Base-by-base conservation (phyloP, 148 eudicot species). In the Talinum fruticosum region DNA sequence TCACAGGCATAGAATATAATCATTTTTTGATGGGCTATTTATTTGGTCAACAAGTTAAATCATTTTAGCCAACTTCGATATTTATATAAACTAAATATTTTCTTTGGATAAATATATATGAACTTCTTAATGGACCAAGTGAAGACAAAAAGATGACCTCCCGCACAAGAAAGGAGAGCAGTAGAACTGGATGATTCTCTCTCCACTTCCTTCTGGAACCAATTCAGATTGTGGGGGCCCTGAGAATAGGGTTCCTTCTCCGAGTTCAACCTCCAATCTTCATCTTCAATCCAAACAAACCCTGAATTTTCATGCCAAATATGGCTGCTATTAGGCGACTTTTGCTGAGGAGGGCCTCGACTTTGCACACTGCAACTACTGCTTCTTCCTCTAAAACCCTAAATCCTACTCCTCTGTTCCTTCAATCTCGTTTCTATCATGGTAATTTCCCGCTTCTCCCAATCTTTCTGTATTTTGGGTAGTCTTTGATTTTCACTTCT, bases 331-430 rank as follows among this genome's bases (percentile, higher is more conserved):
- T 79, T 18, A 53, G 74, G 8, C 36, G 74, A 74, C 61, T 79
- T 49, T 77, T 87, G 14, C 81, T 78, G 24, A 79, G 83, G 35
- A 66, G 79, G 49, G 47, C 76, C 24, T 51, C 64, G 38, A 21
- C 62, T 64, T 78, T 71, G 81, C 84, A 80, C 57, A 75, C 19
- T 75, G 65, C 82, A 36, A 49, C 83, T 28, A 71, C 81, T 47
- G 51, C 76, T 74, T 44, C 78, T 73, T 65, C 80, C 75, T 51
- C 80, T 79, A 81, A 79, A 86, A 80, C 86, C 89, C 87, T 85
- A 76, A 68, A 72, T 66, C 80, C 84, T 75, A 6, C 36, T 23
- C 57, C 71, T 64, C 64, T n/a, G n/a, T 62, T 13, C 30, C 65
- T 81, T 33, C 85, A 79, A 53, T 74, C 59, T 74, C 77, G 76